These are phyloP conservation scores for Gentiana straminea DNA, from an alignment of 257 asterid genomes.

Conservation along the genomic window DNA sequence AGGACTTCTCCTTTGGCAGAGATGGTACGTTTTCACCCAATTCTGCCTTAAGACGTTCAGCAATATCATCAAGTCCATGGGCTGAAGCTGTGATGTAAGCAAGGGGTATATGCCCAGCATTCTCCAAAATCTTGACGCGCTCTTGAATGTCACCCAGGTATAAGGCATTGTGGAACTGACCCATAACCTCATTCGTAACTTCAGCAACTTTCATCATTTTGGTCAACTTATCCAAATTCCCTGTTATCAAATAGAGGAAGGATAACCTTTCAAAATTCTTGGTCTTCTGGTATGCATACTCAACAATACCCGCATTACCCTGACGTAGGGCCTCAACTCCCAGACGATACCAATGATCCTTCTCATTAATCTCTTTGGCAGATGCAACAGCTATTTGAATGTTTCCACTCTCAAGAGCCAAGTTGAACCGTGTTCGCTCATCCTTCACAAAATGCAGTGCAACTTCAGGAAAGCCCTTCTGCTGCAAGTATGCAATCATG, in stretches of 20 bases:
- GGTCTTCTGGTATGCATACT: conserved; percentile 87
- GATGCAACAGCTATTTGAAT: conserved; percentile 66
- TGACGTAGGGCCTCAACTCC: conserved; percentile 94
- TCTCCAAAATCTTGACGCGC: conserved; percentile 64
- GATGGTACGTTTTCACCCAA: conserved; percentile 55
- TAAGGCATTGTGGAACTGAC: conserved; percentile 67
- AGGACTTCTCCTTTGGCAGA: conserved; percentile 40
- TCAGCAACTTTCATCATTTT: conserved; percentile 90
- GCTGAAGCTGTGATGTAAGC: conserved; percentile 56
- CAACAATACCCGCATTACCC: conserved; percentile 89
- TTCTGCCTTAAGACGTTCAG: conserved; percentile 41
- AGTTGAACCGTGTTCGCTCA: conserved; percentile 69
- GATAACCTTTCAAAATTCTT: conserved; percentile 88
- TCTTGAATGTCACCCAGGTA: conserved; percentile 70
- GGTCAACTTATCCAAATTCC: conserved; percentile 69
- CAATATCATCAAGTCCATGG: conserved; percentile 53
- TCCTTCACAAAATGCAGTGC: conserved; percentile 91
- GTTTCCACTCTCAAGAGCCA: conserved; percentile 87
- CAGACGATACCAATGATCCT: conserved; percentile 83
- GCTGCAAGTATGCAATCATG: conserved; percentile 83
- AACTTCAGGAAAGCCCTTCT: conserved; percentile 85
- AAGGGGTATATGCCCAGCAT: conserved; percentile 63
- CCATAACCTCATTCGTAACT: conserved; percentile 66
- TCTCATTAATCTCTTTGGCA: conserved; percentile 76
- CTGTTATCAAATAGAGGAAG: conserved; percentile 75